phyloP scores from a whole-genome alignment of 495 filamentous ascomycete genomes.

The Hypoxylon fragiforme region DNA sequence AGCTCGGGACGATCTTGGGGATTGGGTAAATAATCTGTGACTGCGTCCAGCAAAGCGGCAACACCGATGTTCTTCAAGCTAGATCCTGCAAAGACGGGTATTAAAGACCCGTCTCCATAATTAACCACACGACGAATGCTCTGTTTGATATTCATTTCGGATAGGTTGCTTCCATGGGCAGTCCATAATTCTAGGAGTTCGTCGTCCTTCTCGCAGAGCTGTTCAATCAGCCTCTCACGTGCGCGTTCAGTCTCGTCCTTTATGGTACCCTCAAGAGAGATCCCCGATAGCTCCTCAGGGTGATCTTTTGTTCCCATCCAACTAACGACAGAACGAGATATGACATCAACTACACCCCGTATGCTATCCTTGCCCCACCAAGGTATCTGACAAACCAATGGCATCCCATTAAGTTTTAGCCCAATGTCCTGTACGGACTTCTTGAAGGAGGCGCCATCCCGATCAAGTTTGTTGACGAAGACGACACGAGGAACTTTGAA shows the following conservation, averaged over 20 bases:
- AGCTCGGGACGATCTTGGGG: slow-evolving; percentile 78
- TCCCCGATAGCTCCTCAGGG: slow-evolving; percentile 22
- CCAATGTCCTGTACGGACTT: slow-evolving; percentile 85
- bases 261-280: slow-evolving; percentile 40
- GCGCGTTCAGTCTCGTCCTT: slow-evolving; percentile 74
- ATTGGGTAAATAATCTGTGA: slow-evolving; percentile 83
- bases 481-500: slow-evolving; percentile 86
- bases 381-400: slow-evolving; percentile 91
- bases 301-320: slow-evolving; percentile 36
- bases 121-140: slow-evolving; percentile 75
- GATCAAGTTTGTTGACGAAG: slow-evolving; percentile 95
- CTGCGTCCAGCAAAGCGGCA: slow-evolving; percentile 85
- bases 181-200: slow-evolving; percentile 81
- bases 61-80: slow-evolving; percentile 95
- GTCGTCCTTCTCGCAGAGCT: slow-evolving; percentile 86
- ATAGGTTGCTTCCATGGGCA: slow-evolving; percentile 72
- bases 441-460: slow-evolving; percentile 88
- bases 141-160: slow-evolving; percentile 64
- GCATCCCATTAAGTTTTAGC: slow-evolving; percentile 76
- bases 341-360: slow-evolving; percentile 79
- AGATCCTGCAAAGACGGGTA: slow-evolving; percentile 89
- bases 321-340: slow-evolving; percentile 53
- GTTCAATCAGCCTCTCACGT: slow-evolving; percentile 76
- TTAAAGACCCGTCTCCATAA: slow-evolving; percentile 62
- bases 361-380: slow-evolving; percentile 85